Evolutionary conservation across 306 rosid genomes (phyloP).

Genomic region (Quercus robur): DNA sequence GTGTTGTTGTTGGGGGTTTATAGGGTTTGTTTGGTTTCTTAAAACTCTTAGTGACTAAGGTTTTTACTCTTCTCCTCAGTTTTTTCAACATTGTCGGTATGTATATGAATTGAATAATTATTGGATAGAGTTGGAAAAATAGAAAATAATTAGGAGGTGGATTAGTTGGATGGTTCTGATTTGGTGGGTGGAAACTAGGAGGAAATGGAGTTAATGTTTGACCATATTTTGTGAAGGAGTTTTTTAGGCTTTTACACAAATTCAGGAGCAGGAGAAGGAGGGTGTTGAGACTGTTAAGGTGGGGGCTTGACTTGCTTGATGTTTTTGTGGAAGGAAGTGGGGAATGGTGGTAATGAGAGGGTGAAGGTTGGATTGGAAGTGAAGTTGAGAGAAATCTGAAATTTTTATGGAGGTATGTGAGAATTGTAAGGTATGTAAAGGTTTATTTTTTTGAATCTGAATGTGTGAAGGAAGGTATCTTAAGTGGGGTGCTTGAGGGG

Average conservation of each 20-base stretch:
- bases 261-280: not conserved
- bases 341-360: not conserved
- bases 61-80: slow-evolving; percentile 16
- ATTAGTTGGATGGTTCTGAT: not conserved
- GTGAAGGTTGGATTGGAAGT: slow-evolving; percentile 28
- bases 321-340: not conserved
- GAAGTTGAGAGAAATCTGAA: slow-evolving; percentile 1
- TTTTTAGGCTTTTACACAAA: not conserved
- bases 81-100: not conserved
- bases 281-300: not conserved
- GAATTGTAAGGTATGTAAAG: slow-evolving; percentile 19
- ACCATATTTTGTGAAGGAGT: not conserved
- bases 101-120: not conserved
- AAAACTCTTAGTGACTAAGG: slow-evolving; percentile 26
- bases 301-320: not conserved
- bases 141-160: not conserved
- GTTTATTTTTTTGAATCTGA: not conserved
- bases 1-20: not conserved
- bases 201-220: not conserved
- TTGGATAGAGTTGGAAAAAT: not conserved
- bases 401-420: not conserved
- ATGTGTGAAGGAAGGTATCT: slow-evolving; percentile 22
- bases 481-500: too few species aligned
- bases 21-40: slow-evolving; percentile 10
- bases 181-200: not conserved